These are phyloP conservation scores for Dactylonectria macrodidyma DNA, from an alignment of 2,329 filamentous ascomycete species.

Conservation along the genomic window DNA sequence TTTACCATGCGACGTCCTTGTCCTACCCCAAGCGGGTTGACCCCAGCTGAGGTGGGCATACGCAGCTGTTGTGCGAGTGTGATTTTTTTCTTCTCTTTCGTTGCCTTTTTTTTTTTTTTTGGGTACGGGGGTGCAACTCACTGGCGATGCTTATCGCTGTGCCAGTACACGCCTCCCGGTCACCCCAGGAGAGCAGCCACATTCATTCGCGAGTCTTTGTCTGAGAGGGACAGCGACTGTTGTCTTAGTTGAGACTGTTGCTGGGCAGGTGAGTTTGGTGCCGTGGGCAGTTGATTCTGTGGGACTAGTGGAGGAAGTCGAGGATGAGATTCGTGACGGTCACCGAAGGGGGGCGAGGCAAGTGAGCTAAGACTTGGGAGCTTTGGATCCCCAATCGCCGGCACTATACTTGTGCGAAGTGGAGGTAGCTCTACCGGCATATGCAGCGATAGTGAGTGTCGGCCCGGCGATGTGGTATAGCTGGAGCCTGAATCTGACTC, in stretches of 20 bases:
- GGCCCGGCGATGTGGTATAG: slow-evolving; percentile 71
- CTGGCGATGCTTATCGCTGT: neutral
- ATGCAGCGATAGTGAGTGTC: slow-evolving; percentile 54
- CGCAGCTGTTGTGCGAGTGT: neutral
- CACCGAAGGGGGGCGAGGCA: slow-evolving; percentile 29
- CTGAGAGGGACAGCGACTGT: slow-evolving; percentile 14
- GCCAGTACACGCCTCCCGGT: neutral
- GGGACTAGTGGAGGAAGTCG: slow-evolving; percentile 31
- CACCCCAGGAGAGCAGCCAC: slow-evolving; percentile 43
- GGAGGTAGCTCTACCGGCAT: slow-evolving; percentile 61
- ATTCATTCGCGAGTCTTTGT: slow-evolving; percentile 45
- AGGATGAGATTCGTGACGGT: slow-evolving; percentile 31
- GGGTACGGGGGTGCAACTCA: neutral
- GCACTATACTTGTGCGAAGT: slow-evolving; percentile 36
- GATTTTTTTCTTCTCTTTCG: neutral
- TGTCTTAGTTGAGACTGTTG: slow-evolving; percentile 34
- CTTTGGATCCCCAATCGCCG: slow-evolving; percentile 33
- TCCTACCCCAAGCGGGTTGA: too few species aligned
- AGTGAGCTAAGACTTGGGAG: slow-evolving; percentile 50
- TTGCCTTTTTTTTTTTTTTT: neutral
- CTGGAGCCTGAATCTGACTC: slow-evolving; percentile 77
- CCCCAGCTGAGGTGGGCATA: too few species aligned
- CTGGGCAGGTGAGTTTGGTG: slow-evolving; percentile 48
- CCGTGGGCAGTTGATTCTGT: slow-evolving; percentile 46
- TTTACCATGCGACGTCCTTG: too few species aligned